Percentiles rank a stretch among this genome's conserved stretches.
Conservation (phyloP, 306 rosid genomes). For the Amphicarpaea edgeworthii region DNA sequence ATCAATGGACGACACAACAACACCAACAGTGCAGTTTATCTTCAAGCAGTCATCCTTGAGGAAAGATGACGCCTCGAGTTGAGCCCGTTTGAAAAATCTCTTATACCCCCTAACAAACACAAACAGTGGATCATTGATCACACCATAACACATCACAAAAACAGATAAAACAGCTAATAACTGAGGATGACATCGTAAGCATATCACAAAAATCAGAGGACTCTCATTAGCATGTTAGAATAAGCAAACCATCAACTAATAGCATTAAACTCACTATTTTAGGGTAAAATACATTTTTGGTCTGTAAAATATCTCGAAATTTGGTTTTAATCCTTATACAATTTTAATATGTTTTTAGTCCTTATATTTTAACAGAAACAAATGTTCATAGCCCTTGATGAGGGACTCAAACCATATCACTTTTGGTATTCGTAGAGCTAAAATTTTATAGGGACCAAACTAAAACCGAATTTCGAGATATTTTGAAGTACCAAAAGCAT, state of each 20-base stretch:
- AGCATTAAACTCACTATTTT: neutral
- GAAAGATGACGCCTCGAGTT: constrained; percentile 80
- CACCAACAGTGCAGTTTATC: constrained; percentile 98
- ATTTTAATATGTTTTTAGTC: neutral
- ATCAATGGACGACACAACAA: constrained; percentile 89
- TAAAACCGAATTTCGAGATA: neutral
- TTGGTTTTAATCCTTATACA: neutral
- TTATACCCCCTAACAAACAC: constrained; percentile 87
- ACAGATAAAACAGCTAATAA: neutral
- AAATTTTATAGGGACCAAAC: neutral
- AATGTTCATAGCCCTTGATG: neutral
- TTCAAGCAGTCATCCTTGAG: constrained; percentile 96
- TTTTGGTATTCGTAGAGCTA: neutral
- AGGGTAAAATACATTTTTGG: neutral
- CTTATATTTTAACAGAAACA: neutral
- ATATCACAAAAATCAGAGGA: constrained; percentile 10
- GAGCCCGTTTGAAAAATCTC: constrained; percentile 84
- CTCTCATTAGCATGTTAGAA: neutral
- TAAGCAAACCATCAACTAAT: neutral
- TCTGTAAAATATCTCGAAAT: neutral
- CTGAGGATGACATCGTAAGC: neutral
- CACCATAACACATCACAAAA: constrained; percentile 2
- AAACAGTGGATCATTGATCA: neutral
- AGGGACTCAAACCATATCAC: neutral
- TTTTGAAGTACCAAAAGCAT: neutral